Conservation (phyloP, 352 stramenopile genomes). For the Pythium coloratum region DNA sequence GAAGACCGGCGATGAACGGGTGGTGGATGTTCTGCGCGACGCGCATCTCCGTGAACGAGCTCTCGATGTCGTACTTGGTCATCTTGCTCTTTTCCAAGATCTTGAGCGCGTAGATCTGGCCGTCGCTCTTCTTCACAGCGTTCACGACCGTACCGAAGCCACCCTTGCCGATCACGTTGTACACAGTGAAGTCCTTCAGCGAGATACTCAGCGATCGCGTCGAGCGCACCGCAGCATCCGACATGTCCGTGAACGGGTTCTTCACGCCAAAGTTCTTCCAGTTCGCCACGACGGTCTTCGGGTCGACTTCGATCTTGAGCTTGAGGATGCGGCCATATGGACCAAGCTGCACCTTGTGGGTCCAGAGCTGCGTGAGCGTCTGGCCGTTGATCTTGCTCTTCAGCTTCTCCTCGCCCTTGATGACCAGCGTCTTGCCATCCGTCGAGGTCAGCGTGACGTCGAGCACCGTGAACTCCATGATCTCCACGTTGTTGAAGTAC, state of each 20-base stretch:
- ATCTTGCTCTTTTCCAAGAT: slow-evolving; percentile 90
- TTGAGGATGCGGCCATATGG: slow-evolving; percentile 82
- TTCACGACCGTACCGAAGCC: slow-evolving; percentile 90
- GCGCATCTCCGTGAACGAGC: slow-evolving; percentile 88
- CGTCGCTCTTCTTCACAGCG: slow-evolving; percentile 88
- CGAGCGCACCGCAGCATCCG: slow-evolving; percentile 74
- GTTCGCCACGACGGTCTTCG: slow-evolving; percentile 63
- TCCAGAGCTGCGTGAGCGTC: slow-evolving; percentile 75
- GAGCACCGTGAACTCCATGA: slow-evolving; percentile 76
- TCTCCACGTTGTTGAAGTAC: slow-evolving; percentile 78
- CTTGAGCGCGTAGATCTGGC: slow-evolving; percentile 90
- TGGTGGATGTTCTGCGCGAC: slow-evolving; percentile 89
- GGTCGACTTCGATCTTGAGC: slow-evolving; percentile 75
- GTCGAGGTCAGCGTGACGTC: slow-evolving; percentile 54
- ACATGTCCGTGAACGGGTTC: slow-evolving; percentile 80
- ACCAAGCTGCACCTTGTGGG: slow-evolving; percentile 74
- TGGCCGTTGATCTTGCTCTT: slow-evolving; percentile 77
- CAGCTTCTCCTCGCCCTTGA: slow-evolving; percentile 82
- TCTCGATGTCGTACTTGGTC: slow-evolving; percentile 90
- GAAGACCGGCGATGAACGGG: slow-evolving; percentile 82
- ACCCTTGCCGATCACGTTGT: slow-evolving; percentile 90
- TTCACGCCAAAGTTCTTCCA: slow-evolving; percentile 84
- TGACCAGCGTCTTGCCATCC: slow-evolving; percentile 65
- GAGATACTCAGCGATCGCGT: slow-evolving; percentile 87
- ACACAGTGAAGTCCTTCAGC: slow-evolving; percentile 89